Percentiles rank a stretch among this genome's conserved stretches.
phyloP scores from a whole-genome alignment of 2,329 filamentous ascomycete species.

The Exophiala lecanii-corni region DNA sequence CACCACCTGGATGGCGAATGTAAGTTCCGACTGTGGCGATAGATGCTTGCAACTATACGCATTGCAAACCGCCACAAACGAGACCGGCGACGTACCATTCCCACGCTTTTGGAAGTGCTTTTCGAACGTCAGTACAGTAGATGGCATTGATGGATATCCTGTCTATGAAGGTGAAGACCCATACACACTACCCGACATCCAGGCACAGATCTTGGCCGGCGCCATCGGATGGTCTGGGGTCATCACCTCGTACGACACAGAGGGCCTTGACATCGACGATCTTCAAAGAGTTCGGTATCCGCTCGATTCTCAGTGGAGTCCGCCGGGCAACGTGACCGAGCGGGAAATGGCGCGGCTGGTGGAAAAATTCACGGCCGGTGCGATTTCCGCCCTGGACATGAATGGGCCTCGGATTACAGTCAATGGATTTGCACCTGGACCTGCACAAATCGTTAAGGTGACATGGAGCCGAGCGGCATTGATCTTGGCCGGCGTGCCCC shows the following conservation, averaged over 20 bases:
- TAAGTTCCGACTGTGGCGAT: constrained; percentile 13
- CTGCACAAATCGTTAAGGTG: constrained; percentile 89
- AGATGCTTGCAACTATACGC: constrained; percentile 18
- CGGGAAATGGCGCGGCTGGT: constrained; percentile 13
- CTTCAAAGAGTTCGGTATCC: constrained; percentile 14
- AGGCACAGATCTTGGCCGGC: constrained; percentile 17
- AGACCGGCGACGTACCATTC: constrained; percentile 30
- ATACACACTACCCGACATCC: constrained; percentile 12
- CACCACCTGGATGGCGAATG: constrained; percentile 20
- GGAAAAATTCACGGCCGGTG: constrained; percentile 16
- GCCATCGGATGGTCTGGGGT: constrained; percentile 21
- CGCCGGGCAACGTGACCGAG: constrained; percentile 8
- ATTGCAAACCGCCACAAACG: constrained; percentile 19
- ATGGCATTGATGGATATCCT: constrained; percentile 6
- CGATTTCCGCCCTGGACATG: constrained; percentile 15
- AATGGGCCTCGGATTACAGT: constrained; percentile 45
- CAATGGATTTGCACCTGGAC: constrained; percentile 68
- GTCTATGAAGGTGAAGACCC: constrained; percentile 2
- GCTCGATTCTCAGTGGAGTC: constrained; percentile 30
- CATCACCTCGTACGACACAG: background rate
- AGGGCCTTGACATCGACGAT: background rate
- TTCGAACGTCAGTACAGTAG: constrained; percentile 13
- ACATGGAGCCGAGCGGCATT: constrained; percentile 20
- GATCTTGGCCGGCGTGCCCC: constrained; percentile 19
- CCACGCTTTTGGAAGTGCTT: constrained; percentile 20